Conservation (phyloP, 148 eudicot species). For the Cornus controversa region DNA sequence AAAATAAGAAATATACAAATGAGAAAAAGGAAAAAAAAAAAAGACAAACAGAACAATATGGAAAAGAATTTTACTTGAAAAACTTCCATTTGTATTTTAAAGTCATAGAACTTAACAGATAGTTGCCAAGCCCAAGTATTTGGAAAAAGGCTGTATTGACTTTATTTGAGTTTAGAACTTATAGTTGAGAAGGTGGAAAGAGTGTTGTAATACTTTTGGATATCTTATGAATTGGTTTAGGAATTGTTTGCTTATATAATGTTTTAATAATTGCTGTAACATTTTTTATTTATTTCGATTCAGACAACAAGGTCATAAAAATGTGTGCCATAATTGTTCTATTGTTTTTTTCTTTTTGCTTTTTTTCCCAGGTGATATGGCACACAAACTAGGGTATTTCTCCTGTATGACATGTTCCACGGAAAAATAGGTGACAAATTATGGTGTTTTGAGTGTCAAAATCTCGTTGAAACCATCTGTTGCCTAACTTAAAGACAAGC, state of each 20-base stretch:
- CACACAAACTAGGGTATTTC: background rate
- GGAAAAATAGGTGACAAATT: background rate
- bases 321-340: background rate
- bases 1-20: background rate
- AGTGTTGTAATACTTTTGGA: no score
- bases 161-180: no score
- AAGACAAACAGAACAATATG: background rate
- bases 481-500: background rate
- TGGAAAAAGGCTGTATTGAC: no score
- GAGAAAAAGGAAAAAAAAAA: background rate
- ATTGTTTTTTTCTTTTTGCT: no score
- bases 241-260: no score
- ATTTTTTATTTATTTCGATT: no score
- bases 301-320: background rate
- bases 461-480: background rate
- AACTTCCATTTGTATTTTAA: no score
- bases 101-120: background rate
- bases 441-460: background rate
- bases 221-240: no score
- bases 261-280: no score
- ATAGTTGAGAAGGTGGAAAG: no score
- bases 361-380: background rate
- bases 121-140: no score
- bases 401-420: background rate
- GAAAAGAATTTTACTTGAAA: background rate